Percentiles rank a stretch among this genome's conserved stretches.
Evolutionary conservation across 1,284 basidiomycete species (phyloP).

Genomic region (Ganoderma multipileum): DNA sequence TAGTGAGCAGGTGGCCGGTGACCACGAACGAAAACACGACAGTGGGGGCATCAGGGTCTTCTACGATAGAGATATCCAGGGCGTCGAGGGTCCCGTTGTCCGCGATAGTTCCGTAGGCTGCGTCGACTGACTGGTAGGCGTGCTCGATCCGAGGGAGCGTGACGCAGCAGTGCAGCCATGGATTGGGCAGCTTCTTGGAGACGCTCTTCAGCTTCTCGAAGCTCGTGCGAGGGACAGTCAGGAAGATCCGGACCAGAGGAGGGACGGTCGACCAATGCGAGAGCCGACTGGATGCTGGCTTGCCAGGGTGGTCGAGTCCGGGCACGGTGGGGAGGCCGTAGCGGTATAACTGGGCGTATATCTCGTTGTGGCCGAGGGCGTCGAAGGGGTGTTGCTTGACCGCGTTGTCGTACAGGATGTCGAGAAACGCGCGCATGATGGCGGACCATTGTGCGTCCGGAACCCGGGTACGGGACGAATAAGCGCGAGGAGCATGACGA

Average conservation of each 20-base stretch:
- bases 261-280: slow-evolving; percentile 41
- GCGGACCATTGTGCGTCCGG: slow-evolving; percentile 36
- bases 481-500: slow-evolving; percentile 49
- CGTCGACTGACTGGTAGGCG: slow-evolving; percentile 40
- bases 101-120: slow-evolving; percentile 40
- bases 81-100: slow-evolving; percentile 33
- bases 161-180: slow-evolving; percentile 40
- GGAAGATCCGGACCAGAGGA: slow-evolving; percentile 35
- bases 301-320: background rate
- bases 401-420: slow-evolving; percentile 33
- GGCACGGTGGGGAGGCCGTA: slow-evolving; percentile 40
- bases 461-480: slow-evolving; percentile 43
- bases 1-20: slow-evolving; percentile 36
- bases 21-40: slow-evolving; percentile 24
- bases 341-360: slow-evolving; percentile 42
- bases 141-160: slow-evolving; percentile 35
- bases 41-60: slow-evolving; percentile 37
- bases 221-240: slow-evolving; percentile 22
- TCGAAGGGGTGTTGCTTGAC: slow-evolving; percentile 38
- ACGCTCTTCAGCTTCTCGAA: slow-evolving; percentile 14
- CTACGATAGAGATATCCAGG: slow-evolving; percentile 40
- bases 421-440: slow-evolving; percentile 41
- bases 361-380: slow-evolving; percentile 43
- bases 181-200: slow-evolving; percentile 33
- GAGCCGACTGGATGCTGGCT: slow-evolving; percentile 31